Percentiles rank a stretch among this genome's conserved stretches.
These are phyloP conservation scores for Auriscalpium vulgare DNA, from an alignment of 768 basidiomycete species.

Conservation along the genomic window DNA sequence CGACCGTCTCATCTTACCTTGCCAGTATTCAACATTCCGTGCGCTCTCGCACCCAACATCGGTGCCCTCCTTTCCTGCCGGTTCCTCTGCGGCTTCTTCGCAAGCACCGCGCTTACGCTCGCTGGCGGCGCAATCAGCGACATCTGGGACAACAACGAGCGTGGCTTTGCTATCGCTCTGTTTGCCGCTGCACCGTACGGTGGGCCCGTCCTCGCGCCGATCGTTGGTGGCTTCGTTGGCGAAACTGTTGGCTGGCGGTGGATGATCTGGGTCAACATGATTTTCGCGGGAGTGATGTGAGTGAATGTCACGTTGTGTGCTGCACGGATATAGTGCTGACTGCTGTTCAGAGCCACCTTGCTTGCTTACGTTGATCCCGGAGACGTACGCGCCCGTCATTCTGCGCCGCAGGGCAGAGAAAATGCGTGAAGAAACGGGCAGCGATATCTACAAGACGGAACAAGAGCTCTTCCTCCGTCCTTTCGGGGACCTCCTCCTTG, in stretches of 20 bases:
- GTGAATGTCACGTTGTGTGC: neutral
- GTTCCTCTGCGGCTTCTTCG: slow-evolving; percentile 34
- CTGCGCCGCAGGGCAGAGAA: slow-evolving; percentile 30
- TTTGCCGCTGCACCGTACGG: slow-evolving; percentile 36
- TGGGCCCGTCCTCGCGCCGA: slow-evolving; percentile 42
- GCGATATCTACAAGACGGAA: slow-evolving; percentile 30
- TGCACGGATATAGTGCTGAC: neutral
- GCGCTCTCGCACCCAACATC: slow-evolving; percentile 32
- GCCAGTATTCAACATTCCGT: slow-evolving; percentile 31
- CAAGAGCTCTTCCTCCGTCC: slow-evolving; percentile 31
- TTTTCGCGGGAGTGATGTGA: slow-evolving; percentile 28
- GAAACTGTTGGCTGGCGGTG: slow-evolving; percentile 28
- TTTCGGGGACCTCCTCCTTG: slow-evolving; percentile 27
- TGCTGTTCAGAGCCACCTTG: slow-evolving; percentile 3
- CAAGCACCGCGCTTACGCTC: slow-evolving; percentile 31
- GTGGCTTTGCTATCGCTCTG: slow-evolving; percentile 33
- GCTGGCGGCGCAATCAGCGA: no score
- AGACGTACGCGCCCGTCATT: slow-evolving; percentile 39
- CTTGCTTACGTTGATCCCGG: slow-evolving; percentile 31
- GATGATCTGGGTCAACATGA: slow-evolving; percentile 31
- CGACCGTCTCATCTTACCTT: neutral
- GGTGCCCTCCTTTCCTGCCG: slow-evolving; percentile 32
- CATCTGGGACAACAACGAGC: slow-evolving; percentile 29
- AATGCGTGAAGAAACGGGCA: slow-evolving; percentile 29
- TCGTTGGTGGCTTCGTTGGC: slow-evolving; percentile 39